A percentile compares a stretch with the other conserved stretches of the same genome.
These are phyloP conservation scores for Pluteus cervinus DNA, from an alignment of 768 basidiomycete genomes.

Conservation along the genomic window DNA sequence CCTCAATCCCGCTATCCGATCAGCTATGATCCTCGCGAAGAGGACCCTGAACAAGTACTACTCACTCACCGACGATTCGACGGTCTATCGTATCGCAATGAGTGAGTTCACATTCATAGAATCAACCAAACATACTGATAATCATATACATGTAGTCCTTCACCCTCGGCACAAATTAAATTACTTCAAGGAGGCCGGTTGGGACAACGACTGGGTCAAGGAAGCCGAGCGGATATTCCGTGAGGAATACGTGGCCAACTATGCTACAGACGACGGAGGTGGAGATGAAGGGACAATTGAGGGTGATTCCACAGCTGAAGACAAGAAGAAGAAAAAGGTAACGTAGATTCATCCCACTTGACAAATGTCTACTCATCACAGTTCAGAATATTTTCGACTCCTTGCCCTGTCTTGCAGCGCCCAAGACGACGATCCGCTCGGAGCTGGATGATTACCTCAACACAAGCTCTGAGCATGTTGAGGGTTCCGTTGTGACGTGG, in stretches of 20 bases:
- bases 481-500: constrained; percentile 9
- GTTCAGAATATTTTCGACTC: constrained; percentile 2
- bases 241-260: neutral
- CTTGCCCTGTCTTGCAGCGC: constrained; percentile 1
- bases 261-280: neutral
- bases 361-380: neutral
- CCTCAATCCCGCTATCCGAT: neutral
- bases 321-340: constrained; percentile 1
- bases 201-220: constrained; percentile 16
- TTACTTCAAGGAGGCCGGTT: constrained; percentile 16
- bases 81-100: constrained; percentile 4
- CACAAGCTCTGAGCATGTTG: neutral
- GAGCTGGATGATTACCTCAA: constrained; percentile 1
- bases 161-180: constrained; percentile 19
- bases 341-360: neutral
- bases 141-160: constrained; percentile 15
- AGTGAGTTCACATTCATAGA: constrained; percentile 1
- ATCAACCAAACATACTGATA: neutral
- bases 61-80: neutral
- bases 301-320: no score
- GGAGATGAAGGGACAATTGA: no score
- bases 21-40: constrained; percentile 1
- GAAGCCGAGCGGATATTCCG: neutral
- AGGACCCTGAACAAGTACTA: constrained; percentile 3
- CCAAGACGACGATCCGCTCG: neutral